Evolutionary conservation across 306 rosid genomes (phyloP), one percentile per base, ranked within the genome.

Genomic region (Citrullus mucosospermus): DNA sequence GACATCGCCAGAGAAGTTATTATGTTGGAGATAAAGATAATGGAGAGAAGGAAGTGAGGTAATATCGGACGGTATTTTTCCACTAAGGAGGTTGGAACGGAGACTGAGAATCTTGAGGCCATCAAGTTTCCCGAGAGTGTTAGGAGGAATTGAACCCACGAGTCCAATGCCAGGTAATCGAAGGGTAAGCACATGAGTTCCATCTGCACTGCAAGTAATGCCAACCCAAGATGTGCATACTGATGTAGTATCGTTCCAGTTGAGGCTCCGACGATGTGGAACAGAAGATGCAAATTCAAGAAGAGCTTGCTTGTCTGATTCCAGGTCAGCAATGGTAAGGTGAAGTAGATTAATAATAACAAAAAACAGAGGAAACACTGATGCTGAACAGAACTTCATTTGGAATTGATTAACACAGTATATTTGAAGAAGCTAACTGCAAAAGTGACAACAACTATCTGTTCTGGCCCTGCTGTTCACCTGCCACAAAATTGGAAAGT

Each of bases 151-250:
- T 17, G 88, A 20, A 65, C 98, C 98, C 2, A 90, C 80, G 39
- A 94, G 88, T 78, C 97, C 98, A 25, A 90, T 78, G 55, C 97
- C 98, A 2, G 98, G 97, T 79, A 92, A 94, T 71, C 95, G 90
- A 48, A 92, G 85, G 32, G n/a, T 54, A 68, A 18, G 46, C 80
- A 92, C 91, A 53, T 86, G 93, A 63, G 87, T 87, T 71, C 78
- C 13, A 81, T 90, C 25, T 48, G 41, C 9, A 78, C 70, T 78
- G 84, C 97, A 92, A 72, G 79, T 81, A 79, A 92, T 65, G 50
- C 97, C 97, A 58, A 87, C 62, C 97, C 97, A 92, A 79, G 90
- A 80, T 50, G 83, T 79, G 80, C 97, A 92, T 66, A 88, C 75
- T 39, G 89, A 75, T 61, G 87, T 32, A 82, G 86, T 54, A 58